Base-by-base conservation (phyloP, 371 early-diverging fungal species). In the Blakeslea trispora region DNA sequence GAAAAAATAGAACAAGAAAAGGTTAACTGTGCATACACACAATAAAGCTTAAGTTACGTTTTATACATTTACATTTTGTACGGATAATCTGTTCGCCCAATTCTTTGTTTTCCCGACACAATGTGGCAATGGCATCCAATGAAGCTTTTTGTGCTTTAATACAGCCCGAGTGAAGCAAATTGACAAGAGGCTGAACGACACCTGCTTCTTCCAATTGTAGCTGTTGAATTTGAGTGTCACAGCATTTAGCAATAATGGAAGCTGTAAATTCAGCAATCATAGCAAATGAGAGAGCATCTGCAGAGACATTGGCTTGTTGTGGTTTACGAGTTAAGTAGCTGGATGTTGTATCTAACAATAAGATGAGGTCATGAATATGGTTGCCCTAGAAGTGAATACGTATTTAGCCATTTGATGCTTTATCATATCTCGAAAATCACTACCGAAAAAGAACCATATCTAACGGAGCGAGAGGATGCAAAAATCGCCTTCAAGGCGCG, bases 401-500 rank as follows among this genome's bases (percentile, higher is more conserved):
- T 18, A 18, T 28, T n/a, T 40, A 40, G 5, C 14, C 6, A 24
- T 41, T 19, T 32, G 4, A 18, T 17, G 31, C 28, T 22, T 42
- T 45, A 18, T 23, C 18, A 32, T 22, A 34, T 6, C 39, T 0
- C n/a, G 48, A 15, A 23, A 3, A 5, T 22, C 35, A 62, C 63
- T 77, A 86, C 90, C 63, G 74, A 71, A 52, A 86, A 84, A 0
- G 84, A 64, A 17, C 82, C 81, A 40, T 77, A 77, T 28, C 82
- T 80, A 1, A 53, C 17, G 22, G 78, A 73, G n/a, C 72, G 71
- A 10, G 85, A 77, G 8, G 79, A 80, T 22, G 81, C 79, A 51
- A 88, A 88, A n/a, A 91, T 81, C 8, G 91, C 83, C 57, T 89
- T 89, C 24, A 92, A 61, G 18, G 91, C 90, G 39, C 91, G 65